Evolutionary conservation across 2,329 filamentous ascomycete species (phyloP), one percentile per base, ranked within the genome.

Genomic region (Venturia carpophila): DNA sequence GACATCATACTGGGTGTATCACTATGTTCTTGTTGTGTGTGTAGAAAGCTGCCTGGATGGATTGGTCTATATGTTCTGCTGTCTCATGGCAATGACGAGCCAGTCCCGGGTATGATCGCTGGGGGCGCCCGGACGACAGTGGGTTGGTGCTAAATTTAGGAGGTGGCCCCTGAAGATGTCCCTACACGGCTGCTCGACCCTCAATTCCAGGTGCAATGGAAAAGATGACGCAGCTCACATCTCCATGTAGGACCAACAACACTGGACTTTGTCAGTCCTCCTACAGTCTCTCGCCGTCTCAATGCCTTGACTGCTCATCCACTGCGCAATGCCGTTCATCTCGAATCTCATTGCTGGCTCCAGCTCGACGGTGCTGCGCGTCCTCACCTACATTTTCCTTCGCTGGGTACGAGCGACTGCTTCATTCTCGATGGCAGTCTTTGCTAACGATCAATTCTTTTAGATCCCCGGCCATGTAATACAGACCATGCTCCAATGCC

Each of bases 351-450:
- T 75, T 61, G 73, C 75, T 34, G 70, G 73, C 45, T 63, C 72
- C 60, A 79, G 75, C 67, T 86, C 86, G 39, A 70, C 84, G 45
- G 78, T 74, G 13, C 72, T 86, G 62, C 79, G 84, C 65, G 63
- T 80, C 5, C 72, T 76, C 41, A 77, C 81, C 19, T 86, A 83
- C 71, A 73, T 86, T 66, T 88, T 88, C 71, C 72, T 88, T 63
- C 77, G 86, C 79, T 87, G 84, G 83, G 84, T 86, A 76, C 70
- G 80, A 5, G 7, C 30, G 10, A n/a, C 15, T 9, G 11, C 19
- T 37, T 37, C 27, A 34, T 15, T 24, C 11, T 27, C 30, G 2
- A 34, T 10, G 9, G 30, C 17, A 6, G 37, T 4, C 19, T 4
- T 37, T 11, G n/a, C 30, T 65, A 49, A 42, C 37, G 37, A 30